A percentile compares a stretch with the other conserved stretches of the same genome.
Evolutionary conservation across 2,329 filamentous ascomycete genomes (phyloP).

Genomic region (Cladosporium sp.): DNA sequence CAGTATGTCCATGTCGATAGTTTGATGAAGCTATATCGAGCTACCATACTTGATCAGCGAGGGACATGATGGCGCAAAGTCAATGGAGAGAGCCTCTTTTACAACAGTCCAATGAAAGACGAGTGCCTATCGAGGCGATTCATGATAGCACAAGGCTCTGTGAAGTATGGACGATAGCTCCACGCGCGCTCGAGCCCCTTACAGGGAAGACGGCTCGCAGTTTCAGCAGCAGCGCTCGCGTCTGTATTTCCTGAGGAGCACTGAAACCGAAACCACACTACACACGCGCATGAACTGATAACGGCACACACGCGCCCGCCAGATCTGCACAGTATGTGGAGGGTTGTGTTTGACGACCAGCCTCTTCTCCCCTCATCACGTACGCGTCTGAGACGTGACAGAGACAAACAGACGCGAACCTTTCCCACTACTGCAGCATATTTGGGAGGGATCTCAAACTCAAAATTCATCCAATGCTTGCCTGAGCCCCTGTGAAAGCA

Average conservation of each 20-base stretch:
- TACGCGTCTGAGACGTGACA: conserved; percentile 8
- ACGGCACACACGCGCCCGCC: not conserved
- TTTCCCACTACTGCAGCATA: not conserved
- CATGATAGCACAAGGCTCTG: not conserved
- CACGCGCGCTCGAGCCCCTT: conserved; percentile 4
- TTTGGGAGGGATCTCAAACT: not conserved
- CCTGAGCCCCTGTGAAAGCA: not conserved
- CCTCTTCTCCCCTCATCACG: not conserved
- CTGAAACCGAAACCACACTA: not conserved
- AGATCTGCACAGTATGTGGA: not conserved
- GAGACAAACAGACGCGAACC: not conserved
- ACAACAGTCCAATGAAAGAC: not conserved
- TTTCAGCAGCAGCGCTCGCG: not conserved
- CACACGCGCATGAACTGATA: not conserved
- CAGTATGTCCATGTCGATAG: not conserved
- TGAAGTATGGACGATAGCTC: not conserved
- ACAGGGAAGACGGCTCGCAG: not conserved
- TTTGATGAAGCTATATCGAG: not conserved
- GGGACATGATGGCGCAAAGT: not conserved
- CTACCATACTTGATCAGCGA: not conserved
- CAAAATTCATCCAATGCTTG: not conserved
- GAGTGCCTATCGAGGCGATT: not conserved
- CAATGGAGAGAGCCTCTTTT: not conserved
- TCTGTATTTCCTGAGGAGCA: not conserved
- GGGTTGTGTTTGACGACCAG: not conserved